These are phyloP conservation scores for Penicillium sp. DNA, from an alignment of 2,329 filamentous ascomycete species.

Conservation along the genomic window DNA sequence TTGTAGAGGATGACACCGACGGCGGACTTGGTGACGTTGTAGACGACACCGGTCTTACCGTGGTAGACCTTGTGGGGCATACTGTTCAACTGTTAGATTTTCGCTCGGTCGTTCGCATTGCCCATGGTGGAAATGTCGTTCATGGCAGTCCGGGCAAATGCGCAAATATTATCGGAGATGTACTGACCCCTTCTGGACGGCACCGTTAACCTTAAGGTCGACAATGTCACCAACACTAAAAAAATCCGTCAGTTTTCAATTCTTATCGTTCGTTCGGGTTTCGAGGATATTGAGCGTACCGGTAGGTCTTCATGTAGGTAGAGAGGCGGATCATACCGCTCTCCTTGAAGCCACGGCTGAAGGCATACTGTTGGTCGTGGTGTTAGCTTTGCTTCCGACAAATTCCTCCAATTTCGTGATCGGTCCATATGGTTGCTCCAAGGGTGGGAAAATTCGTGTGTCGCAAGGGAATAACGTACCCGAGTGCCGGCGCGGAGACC, in stretches of 20 bases:
- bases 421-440: background rate
- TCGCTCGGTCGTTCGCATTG: conserved; percentile 3
- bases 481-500: conserved; percentile 86
- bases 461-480: conserved; percentile 55
- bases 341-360: conserved; percentile 91
- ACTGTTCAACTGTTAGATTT: conserved; percentile 54
- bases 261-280: conserved; percentile 27
- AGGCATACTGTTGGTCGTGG: conserved; percentile 69
- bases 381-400: conserved; percentile 36
- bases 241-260: conserved; percentile 47
- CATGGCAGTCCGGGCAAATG: background rate
- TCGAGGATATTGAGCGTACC: conserved; percentile 55
- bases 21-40: conserved; percentile 98
- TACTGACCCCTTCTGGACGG: conserved; percentile 93
- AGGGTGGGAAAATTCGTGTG: conserved; percentile 5
- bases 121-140: conserved; percentile 6
- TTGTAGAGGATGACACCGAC: conserved; percentile 99
- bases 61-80: conserved; percentile 99
- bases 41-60: conserved; percentile 97
- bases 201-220: conserved; percentile 98
- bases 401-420: conserved; percentile 12
- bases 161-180: conserved; percentile 21
- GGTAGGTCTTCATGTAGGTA: conserved; percentile 94
- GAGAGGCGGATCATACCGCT: conserved; percentile 91
- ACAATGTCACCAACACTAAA: conserved; percentile 93